Evolutionary conservation across 805 yeast species (phyloP).

Genomic region (Spathaspora girioi): DNA sequence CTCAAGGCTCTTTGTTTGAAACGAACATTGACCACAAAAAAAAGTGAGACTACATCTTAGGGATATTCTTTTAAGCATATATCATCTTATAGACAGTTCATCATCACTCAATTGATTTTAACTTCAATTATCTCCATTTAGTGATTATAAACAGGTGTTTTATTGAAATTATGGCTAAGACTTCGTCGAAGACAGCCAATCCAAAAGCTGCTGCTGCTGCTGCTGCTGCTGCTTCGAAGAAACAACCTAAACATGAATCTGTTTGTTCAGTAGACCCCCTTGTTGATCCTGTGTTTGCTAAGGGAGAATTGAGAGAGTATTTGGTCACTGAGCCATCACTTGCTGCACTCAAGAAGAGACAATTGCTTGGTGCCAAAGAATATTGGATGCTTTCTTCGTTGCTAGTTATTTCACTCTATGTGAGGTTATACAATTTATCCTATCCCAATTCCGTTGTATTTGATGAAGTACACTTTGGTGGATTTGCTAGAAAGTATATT

Average conservation of each 20-base stretch:
- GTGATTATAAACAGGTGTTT: background rate
- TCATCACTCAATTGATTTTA: background rate
- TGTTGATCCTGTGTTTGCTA: conserved; percentile 8
- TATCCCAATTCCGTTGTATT: conserved; percentile 82
- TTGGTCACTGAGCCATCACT: conserved; percentile 49
- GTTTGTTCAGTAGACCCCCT: conserved; percentile 7
- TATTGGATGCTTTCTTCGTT: conserved; percentile 20
- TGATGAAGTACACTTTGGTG: conserved; percentile 95
- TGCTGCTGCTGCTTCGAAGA: conserved; percentile 3
- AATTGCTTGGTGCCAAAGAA: conserved; percentile 27
- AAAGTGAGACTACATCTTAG: background rate
- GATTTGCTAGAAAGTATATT: conserved; percentile 84
- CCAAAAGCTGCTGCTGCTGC: conserved; percentile 2
- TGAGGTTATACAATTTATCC: conserved; percentile 60
- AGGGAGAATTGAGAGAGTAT: conserved; percentile 39
- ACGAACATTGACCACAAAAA: background rate
- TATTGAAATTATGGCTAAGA: background rate
- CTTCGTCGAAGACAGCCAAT: background rate
- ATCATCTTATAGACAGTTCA: background rate
- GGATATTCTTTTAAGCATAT: background rate
- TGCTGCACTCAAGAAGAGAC: conserved; percentile 36
- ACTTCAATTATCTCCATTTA: background rate
- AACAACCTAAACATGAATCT: background rate
- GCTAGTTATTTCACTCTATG: conserved; percentile 45
- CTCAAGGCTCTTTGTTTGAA: background rate